Evolutionary conservation across 2,329 filamentous ascomycete species (phyloP).

Genomic region (Talaromyces sp.): DNA sequence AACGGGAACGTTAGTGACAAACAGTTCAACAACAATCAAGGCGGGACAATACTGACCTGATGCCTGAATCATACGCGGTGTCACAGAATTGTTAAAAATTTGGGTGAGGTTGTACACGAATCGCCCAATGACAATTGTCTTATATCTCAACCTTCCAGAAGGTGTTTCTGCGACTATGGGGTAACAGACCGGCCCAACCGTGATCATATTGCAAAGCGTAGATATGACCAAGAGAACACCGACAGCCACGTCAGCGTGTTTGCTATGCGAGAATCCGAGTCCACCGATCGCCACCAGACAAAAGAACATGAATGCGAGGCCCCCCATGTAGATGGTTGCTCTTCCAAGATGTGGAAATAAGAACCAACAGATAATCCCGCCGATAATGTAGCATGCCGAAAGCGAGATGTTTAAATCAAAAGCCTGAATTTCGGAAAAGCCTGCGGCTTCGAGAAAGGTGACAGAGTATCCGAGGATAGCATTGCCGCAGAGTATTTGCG

Average conservation of each 20-base stretch:
- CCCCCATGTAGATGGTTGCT: conserved; percentile 42
- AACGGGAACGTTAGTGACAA: neutral
- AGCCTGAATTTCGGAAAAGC: conserved; percentile 35
- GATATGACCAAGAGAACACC: conserved; percentile 49
- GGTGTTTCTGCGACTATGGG: conserved; percentile 53
- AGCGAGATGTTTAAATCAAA: conserved; percentile 42
- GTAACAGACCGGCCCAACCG: conserved; percentile 54
- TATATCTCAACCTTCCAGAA: conserved; percentile 52
- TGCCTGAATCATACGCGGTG: conserved; percentile 92
- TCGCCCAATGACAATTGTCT: conserved; percentile 48
- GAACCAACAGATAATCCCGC: conserved; percentile 41
- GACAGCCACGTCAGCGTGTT: conserved; percentile 30
- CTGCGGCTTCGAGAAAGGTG: conserved; percentile 40
- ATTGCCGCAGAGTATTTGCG: conserved; percentile 40
- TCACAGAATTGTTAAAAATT: conserved; percentile 71
- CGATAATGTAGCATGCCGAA: conserved; percentile 43
- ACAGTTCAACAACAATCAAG: neutral
- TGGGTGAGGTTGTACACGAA: conserved; percentile 64
- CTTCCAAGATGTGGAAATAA: conserved; percentile 41
- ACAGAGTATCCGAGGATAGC: conserved; percentile 38
- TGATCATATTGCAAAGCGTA: conserved; percentile 53
- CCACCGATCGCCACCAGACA: conserved; percentile 36
- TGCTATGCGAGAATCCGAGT: conserved; percentile 27
- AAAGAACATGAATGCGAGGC: conserved; percentile 39
- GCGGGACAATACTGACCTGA: conserved; percentile 45